These are phyloP conservation scores for Areca catechu DNA, from an alignment of 176 grass and related monocot genomes.

Conservation along the genomic window DNA sequence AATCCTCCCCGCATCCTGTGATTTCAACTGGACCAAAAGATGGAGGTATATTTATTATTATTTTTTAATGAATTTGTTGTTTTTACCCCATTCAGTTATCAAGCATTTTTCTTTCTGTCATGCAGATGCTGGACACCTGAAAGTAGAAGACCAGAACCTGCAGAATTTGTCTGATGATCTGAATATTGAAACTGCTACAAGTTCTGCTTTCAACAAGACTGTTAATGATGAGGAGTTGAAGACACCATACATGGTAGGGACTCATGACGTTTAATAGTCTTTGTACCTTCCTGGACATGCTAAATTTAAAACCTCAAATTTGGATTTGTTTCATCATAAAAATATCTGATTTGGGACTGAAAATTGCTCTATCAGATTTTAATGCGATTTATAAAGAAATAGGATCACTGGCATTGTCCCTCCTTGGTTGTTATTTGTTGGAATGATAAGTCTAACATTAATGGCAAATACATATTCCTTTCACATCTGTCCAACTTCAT, in stretches of 20 bases:
- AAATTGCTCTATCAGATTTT: too few relatives aligned
- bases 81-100: neutral
- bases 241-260: constrained; percentile 43
- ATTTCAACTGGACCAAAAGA: constrained; percentile 18
- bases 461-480: too few relatives aligned
- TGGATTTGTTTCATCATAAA: too few relatives aligned
- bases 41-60: constrained; percentile 13
- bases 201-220: constrained; percentile 52
- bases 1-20: constrained; percentile 13
- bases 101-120: constrained; percentile 1
- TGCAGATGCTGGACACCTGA: constrained; percentile 49
- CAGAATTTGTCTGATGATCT: constrained; percentile 49
- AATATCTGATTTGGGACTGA: too few relatives aligned
- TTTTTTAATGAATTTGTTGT: neutral
- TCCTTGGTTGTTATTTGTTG: too few relatives aligned
- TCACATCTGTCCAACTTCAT: too few relatives aligned
- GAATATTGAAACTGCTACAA: constrained; percentile 33
- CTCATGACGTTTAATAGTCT: neutral
- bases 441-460: too few relatives aligned
- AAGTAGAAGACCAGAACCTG: constrained; percentile 55
- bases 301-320: too few relatives aligned
- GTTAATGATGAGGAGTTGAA: constrained; percentile 69
- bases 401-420: too few relatives aligned
- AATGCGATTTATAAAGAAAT: too few relatives aligned
- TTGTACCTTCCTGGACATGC: neutral